A percentile compares a stretch with the other conserved stretches of the same genome.
Evolutionary conservation across 371 early-diverging fungal genomes (phyloP).

Genomic region (Apophysomyces elegans): DNA sequence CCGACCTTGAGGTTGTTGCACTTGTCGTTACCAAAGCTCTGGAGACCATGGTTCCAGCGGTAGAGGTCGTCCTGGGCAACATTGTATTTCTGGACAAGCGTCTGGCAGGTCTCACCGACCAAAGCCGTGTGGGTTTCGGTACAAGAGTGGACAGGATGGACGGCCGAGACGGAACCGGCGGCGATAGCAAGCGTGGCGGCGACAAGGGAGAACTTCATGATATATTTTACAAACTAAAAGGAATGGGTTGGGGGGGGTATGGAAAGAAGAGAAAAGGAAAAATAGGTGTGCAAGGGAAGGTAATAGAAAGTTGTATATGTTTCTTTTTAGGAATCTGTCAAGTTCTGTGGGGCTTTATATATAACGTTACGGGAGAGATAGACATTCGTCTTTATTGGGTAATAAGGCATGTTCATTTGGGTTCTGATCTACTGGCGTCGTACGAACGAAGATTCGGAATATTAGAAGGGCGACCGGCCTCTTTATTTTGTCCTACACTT

Average conservation of each 20-base stretch:
- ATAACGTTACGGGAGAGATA: background rate
- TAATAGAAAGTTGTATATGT: background rate
- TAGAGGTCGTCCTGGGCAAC: constrained; percentile 18
- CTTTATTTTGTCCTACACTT: background rate
- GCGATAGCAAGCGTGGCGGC: constrained; percentile 20
- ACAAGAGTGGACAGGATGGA: constrained; percentile 6
- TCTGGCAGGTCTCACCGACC: constrained; percentile 17
- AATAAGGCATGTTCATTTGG: constrained; percentile 13
- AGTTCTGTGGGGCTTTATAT: too few relatives aligned
- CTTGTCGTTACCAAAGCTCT: constrained; percentile 26
- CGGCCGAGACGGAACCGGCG: constrained; percentile 18
- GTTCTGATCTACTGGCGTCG: background rate
- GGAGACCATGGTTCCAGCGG: constrained; percentile 22
- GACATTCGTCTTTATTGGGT: constrained; percentile 14
- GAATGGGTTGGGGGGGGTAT: constrained; percentile 17
- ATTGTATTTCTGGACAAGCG: constrained; percentile 22
- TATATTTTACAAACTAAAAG: constrained; percentile 3
- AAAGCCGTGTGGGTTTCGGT: constrained; percentile 10
- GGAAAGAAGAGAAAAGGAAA: constrained; percentile 12
- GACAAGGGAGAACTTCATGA: constrained; percentile 26
- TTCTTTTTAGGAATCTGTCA: too few relatives aligned
- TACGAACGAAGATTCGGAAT: constrained; percentile 14
- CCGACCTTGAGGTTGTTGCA: constrained; percentile 10
- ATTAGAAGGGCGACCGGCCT: constrained; percentile 4
- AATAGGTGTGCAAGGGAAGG: background rate